Evolutionary conservation across 768 basidiomycete species (phyloP), one percentile per base, ranked within the genome.

Genomic region (Auricularia auricula-judae): DNA sequence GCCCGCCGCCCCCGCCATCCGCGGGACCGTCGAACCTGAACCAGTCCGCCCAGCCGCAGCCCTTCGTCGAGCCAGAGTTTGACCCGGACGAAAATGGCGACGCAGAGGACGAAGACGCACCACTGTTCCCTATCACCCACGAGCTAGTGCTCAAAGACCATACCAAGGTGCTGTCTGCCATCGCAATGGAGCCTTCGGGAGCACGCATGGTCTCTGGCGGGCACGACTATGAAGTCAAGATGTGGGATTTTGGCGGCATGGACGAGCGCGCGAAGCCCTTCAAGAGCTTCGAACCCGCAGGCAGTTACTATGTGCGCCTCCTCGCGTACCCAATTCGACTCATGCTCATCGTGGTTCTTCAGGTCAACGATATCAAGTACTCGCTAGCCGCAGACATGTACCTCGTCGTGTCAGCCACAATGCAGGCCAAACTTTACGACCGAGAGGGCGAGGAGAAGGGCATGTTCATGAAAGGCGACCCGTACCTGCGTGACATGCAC

Each of bases 231-330:
- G 97, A 99, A 75, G 87, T 89, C 75, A 98, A 98, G 77, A 75
- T 99, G 63, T 99, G 96, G 95, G 97, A 99, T 76, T 98, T 98
- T 75, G 96, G 96, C 69, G 97, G 97, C 16, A 99, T 99, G 97
- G 89, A 91, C 71, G 56, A 62, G 54, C 78, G 86, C 67, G 86
- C 88, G 75, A 92, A 92, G 75, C 95, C 97, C 16, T 98, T 99
- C 84, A 91, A 95, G 77, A 91, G 85, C 68, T 98, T 91, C 86
- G 97, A 99, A 73, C 91, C 94, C 66, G 87, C 90, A 65, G 93
- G 91, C 67, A 91, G 87, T 70, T 97, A 97, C 75, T 87, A 95
- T 76, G 93, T 95, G 68, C 43, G 78, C 73, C 64, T 64, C 75
- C 73, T 29, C 29, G 29, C 29, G 47, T 51, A 18, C 18, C 5